Evolutionary conservation across 2,329 filamentous ascomycete genomes (phyloP).

Genomic region (Fusarium devonianum): DNA sequence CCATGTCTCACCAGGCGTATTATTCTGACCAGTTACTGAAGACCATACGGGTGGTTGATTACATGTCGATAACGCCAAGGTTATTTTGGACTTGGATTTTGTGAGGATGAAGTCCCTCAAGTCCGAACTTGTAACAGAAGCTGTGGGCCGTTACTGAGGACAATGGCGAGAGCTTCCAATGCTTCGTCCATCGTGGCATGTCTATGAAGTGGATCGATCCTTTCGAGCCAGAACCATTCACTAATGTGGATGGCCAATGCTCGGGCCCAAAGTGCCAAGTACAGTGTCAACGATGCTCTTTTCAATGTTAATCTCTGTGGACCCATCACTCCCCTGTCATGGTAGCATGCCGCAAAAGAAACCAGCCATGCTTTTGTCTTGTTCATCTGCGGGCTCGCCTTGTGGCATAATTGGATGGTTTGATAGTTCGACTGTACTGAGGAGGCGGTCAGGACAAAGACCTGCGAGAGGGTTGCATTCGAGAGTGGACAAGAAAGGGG

Average conservation of each 20-base stretch:
- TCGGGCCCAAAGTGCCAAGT: conserved; percentile 32
- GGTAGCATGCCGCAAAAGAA: conserved; percentile 38
- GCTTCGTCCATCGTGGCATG: conserved; percentile 20
- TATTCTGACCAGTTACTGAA: too few species aligned
- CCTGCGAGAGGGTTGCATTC: conserved; percentile 35
- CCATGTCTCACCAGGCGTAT: too few species aligned
- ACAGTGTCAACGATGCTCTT: conserved; percentile 25
- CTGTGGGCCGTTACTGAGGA: conserved; percentile 20
- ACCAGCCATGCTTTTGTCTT: conserved; percentile 32
- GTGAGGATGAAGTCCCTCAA: too few species aligned
- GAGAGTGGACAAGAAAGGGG: conserved; percentile 16
- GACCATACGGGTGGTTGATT: too few species aligned
- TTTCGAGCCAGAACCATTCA: too few species aligned
- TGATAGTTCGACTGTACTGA: conserved; percentile 29
- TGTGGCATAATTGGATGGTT: conserved; percentile 35
- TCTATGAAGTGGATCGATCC: conserved; percentile 5
- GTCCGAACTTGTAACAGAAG: neutral
- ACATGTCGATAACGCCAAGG: too few species aligned
- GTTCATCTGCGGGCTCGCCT: conserved; percentile 31
- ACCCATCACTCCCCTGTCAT: conserved; percentile 33
- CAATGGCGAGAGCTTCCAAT: conserved; percentile 25
- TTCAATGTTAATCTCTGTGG: conserved; percentile 34
- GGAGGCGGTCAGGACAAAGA: conserved; percentile 37
- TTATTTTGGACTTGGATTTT: too few species aligned
- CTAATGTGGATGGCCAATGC: too few species aligned